A percentile compares a stretch with the other conserved stretches of the same genome.
phyloP scores from a whole-genome alignment of 352 stramenopile genomes.

The Saprolegnia parasitica region DNA sequence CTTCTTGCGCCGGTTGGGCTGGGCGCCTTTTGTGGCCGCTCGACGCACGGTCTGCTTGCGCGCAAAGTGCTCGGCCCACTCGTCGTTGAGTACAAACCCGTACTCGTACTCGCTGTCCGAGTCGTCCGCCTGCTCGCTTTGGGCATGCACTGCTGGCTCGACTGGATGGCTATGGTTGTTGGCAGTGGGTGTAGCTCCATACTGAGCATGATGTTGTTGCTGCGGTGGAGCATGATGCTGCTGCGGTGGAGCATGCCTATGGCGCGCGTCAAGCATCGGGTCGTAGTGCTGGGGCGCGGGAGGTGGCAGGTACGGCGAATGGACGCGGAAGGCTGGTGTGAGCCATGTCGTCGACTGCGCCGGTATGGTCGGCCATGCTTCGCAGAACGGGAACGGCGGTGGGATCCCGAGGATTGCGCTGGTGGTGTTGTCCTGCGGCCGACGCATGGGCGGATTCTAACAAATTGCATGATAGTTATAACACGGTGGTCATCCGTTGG shows the following conservation, averaged over 20 bases:
- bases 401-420: slow-evolving; percentile 36
- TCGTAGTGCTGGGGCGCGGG: background rate
- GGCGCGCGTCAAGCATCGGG: background rate
- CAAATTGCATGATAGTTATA: background rate
- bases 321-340: slow-evolving; percentile 33
- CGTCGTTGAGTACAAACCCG: slow-evolving; percentile 61
- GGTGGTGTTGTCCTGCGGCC: background rate
- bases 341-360: slow-evolving; percentile 48
- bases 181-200: background rate
- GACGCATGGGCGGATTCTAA: background rate
- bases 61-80: slow-evolving; percentile 57
- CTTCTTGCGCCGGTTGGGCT: slow-evolving; percentile 13
- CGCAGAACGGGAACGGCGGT: slow-evolving; percentile 73
- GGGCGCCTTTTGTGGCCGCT: slow-evolving; percentile 18
- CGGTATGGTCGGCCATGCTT: slow-evolving; percentile 51
- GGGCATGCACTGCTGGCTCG: too few relatives aligned
- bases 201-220: background rate
- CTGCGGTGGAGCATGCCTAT: background rate
- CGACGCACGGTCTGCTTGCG: background rate
- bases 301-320: background rate
- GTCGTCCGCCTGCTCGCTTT: slow-evolving; percentile 27
- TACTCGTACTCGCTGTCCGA: slow-evolving; percentile 60
- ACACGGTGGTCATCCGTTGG: background rate
- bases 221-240: background rate
- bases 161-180: background rate